phyloP scores from a whole-genome alignment of 2,329 filamentous ascomycete species.

The Neopestalotiopsis rosae region DNA sequence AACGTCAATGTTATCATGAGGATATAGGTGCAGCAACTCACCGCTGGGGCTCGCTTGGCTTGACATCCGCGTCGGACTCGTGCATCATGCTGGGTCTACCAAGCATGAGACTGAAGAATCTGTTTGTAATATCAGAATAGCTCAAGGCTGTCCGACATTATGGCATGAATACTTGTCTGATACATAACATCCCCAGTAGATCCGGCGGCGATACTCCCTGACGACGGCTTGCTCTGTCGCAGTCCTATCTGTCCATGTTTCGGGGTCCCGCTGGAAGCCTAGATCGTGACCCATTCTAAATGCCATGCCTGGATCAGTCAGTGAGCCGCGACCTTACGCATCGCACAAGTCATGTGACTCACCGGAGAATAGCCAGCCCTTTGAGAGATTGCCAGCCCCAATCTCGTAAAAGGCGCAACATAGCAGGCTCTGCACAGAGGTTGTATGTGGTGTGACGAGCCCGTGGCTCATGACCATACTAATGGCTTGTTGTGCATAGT shows the following conservation, averaged over 20 bases:
- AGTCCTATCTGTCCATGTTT: conserved; percentile 3
- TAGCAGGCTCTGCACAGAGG: conserved; percentile 21
- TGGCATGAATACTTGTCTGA: conserved; percentile 10
- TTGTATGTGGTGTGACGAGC: conserved; percentile 12
- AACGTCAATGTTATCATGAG: not conserved
- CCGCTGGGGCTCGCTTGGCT: not conserved
- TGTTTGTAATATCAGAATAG: not conserved
- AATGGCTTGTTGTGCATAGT: conserved; percentile 15
- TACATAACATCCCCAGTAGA: conserved; percentile 18
- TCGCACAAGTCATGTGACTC: not conserved
- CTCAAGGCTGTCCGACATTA: not conserved
- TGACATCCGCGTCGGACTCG: conserved; percentile 10
- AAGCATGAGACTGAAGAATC: conserved; percentile 14
- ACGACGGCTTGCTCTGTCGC: not conserved
- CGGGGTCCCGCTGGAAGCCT: conserved; percentile 21
- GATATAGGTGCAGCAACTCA: not conserved
- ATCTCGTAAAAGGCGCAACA: conserved; percentile 23
- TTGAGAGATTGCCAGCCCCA: conserved; percentile 22
- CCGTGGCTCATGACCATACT: conserved; percentile 17
- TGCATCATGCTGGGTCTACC: conserved; percentile 13
- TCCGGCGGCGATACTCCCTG: conserved; percentile 12
- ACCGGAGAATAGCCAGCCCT: conserved; percentile 25
- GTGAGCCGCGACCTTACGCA: not conserved
- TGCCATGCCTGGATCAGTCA: conserved; percentile 23
- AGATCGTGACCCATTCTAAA: conserved; percentile 27